These are phyloP conservation scores for Lagenidium giganteum DNA, from an alignment of 352 stramenopile species.

Conservation along the genomic window DNA sequence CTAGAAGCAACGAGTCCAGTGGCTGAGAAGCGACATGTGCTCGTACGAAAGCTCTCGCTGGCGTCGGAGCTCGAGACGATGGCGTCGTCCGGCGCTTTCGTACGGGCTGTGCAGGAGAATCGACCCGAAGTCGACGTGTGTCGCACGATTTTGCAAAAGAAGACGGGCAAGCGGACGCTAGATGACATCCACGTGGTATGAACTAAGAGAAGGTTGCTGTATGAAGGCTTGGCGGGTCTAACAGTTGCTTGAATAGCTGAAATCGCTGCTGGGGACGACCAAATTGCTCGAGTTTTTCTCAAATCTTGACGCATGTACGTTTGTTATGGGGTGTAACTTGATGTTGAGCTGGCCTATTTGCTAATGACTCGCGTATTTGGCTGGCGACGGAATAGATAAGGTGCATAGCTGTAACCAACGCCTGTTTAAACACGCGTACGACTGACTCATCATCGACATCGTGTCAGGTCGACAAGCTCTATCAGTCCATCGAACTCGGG, in stretches of 20 bases:
- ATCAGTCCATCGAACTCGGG: conserved; percentile 61
- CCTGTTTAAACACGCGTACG: not conserved
- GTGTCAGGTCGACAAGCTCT: conserved; percentile 59
- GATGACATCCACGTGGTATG: conserved; percentile 70
- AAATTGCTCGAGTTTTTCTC: conserved; percentile 80
- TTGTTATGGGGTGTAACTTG: not conserved
- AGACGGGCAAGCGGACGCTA: conserved; percentile 43
- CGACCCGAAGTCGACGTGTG: conserved; percentile 43
- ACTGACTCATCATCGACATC: not conserved
- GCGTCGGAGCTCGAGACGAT: conserved; percentile 23
- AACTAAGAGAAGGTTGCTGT: not conserved
- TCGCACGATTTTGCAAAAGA: conserved; percentile 49
- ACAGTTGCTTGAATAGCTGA: conserved; percentile 35
- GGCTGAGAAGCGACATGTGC: too few species aligned
- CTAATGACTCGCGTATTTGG: not conserved
- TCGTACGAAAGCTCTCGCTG: conserved; percentile 17
- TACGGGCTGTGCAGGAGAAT: conserved; percentile 25
- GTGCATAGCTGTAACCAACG: not conserved
- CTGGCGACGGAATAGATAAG: not conserved
- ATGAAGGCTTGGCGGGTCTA: not conserved
- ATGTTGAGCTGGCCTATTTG: not conserved
- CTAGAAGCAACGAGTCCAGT: too few species aligned
- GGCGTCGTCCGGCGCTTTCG: conserved; percentile 18
- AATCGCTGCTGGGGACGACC: conserved; percentile 61
- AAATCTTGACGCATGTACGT: conserved; percentile 72